Percentiles rank a stretch among this genome's conserved stretches.
Conservation (phyloP, 495 filamentous ascomycete species). For the Annulohypoxylon bovei region DNA sequence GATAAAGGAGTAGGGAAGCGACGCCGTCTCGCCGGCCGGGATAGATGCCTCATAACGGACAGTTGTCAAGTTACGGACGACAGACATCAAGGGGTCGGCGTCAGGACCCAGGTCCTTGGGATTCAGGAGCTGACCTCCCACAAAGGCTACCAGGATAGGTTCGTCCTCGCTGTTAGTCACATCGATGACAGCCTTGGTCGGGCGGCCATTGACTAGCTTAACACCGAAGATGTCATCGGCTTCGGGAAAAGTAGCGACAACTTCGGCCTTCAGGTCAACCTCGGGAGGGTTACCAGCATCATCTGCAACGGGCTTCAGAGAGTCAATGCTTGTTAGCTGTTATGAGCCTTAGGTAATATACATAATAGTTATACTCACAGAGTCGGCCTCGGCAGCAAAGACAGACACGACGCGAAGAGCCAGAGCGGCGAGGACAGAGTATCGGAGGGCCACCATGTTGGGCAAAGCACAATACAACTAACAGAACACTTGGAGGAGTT, state of each 20-base stretch:
- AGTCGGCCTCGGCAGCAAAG: slow-evolving; percentile 63
- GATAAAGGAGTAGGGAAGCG: slow-evolving; percentile 81
- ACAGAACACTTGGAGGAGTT: slow-evolving; percentile 13
- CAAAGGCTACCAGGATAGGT: slow-evolving; percentile 77
- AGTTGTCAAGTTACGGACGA: slow-evolving; percentile 86
- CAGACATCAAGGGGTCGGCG: slow-evolving; percentile 61
- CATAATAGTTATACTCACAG: slow-evolving; percentile 58
- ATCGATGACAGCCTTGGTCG: slow-evolving; percentile 83
- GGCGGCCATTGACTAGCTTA: slow-evolving; percentile 91
- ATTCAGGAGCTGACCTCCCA: slow-evolving; percentile 80
- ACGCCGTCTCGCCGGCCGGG: slow-evolving; percentile 78
- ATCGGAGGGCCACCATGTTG: slow-evolving; percentile 78
- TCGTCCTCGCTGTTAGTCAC: slow-evolving; percentile 84
- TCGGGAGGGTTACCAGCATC: slow-evolving; percentile 58
- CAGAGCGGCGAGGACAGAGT: slow-evolving; percentile 74
- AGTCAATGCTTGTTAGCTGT: slow-evolving; percentile 26
- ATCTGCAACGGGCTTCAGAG: slow-evolving; percentile 41
- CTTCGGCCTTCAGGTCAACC: slow-evolving; percentile 74
- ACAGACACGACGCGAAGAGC: slow-evolving; percentile 73
- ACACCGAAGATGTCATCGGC: slow-evolving; percentile 88
- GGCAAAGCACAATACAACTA: slow-evolving; percentile 20
- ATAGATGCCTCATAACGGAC: slow-evolving; percentile 77
- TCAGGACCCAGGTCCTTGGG: slow-evolving; percentile 57
- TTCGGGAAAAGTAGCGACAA: slow-evolving; percentile 82
- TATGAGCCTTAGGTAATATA: not conserved